Conservation (phyloP, 139 green algal genomes). For the Picochlorum costavermella region DNA sequence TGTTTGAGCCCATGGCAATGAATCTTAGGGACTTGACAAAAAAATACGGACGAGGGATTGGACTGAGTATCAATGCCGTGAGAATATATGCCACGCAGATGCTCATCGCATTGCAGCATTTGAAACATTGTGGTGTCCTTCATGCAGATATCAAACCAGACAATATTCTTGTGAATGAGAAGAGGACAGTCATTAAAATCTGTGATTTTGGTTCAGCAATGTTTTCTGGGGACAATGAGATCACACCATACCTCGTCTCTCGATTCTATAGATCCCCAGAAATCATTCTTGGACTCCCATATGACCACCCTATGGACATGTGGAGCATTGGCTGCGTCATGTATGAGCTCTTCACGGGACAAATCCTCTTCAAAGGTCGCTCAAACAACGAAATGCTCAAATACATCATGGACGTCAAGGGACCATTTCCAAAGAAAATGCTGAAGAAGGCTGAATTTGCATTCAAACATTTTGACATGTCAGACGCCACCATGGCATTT, state of each 20-base stretch:
- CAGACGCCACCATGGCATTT: constrained; percentile 68
- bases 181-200: constrained; percentile 68
- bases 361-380: constrained; percentile 89
- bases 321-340: constrained; percentile 91
- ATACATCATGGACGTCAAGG: constrained; percentile 94
- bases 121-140: constrained; percentile 70
- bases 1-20: constrained; percentile 87
- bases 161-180: constrained; percentile 95
- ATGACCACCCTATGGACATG: constrained; percentile 90
- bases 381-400: constrained; percentile 99
- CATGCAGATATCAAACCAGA: constrained; percentile 99
- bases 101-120: constrained; percentile 85
- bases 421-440: constrained; percentile 91
- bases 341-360: constrained; percentile 95
- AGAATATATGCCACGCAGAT: constrained; percentile 86
- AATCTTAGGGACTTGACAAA: constrained; percentile 89
- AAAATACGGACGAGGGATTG: constrained; percentile 92
- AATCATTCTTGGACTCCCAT: constrained; percentile 90
- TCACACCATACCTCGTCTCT: constrained; percentile 94
- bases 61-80: constrained; percentile 86
- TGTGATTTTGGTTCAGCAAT: constrained; percentile 96
- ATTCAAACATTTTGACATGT: constrained; percentile 70
- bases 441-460: constrained; percentile 60
- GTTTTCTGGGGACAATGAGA: constrained; percentile 87
- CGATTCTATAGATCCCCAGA: constrained; percentile 96